phyloP scores from a whole-genome alignment of 2,329 filamentous ascomycete genomes.

The Pyricularia sp. region DNA sequence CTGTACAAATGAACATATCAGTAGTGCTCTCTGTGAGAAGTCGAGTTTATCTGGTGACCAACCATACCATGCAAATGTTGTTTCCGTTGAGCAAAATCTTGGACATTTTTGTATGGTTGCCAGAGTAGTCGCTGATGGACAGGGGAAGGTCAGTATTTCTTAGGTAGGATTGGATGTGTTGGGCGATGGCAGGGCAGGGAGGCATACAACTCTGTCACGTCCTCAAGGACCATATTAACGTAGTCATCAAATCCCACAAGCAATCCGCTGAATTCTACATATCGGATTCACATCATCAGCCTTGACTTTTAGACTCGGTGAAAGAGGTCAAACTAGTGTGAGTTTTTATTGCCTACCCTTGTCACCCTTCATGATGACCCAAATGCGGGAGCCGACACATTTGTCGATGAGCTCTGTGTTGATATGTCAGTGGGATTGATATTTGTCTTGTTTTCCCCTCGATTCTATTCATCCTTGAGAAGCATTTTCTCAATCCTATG shows the following conservation, averaged over 20 bases:
- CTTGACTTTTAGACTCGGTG: background rate
- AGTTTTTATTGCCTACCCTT: conserved; percentile 52
- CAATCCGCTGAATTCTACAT: conserved; percentile 82
- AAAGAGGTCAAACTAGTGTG: background rate
- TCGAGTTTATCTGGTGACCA: background rate
- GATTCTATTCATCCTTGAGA: background rate
- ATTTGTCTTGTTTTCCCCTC: background rate
- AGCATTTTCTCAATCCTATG: background rate
- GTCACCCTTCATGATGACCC: conserved; percentile 99
- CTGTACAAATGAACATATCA: conserved; percentile 23
- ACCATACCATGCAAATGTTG: conserved; percentile 91
- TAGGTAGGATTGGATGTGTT: background rate
- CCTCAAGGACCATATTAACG: conserved; percentile 98
- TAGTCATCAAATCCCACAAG: conserved; percentile 97
- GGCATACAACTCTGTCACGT: conserved; percentile 84
- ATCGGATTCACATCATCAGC: background rate
- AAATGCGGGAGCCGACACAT: conserved; percentile 93
- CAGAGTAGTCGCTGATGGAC: conserved; percentile 66
- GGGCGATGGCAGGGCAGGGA: background rate
- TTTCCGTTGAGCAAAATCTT: conserved; percentile 97
- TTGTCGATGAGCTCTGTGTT: conserved; percentile 88
- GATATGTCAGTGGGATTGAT: background rate
- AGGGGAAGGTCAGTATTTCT: background rate
- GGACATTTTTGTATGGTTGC: conserved; percentile 73
- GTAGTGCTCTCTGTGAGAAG: background rate